Evolutionary conservation across 345 rosid species (phyloP), one percentile per base, ranked within the genome.

Genomic region (Aegle marmelos): DNA sequence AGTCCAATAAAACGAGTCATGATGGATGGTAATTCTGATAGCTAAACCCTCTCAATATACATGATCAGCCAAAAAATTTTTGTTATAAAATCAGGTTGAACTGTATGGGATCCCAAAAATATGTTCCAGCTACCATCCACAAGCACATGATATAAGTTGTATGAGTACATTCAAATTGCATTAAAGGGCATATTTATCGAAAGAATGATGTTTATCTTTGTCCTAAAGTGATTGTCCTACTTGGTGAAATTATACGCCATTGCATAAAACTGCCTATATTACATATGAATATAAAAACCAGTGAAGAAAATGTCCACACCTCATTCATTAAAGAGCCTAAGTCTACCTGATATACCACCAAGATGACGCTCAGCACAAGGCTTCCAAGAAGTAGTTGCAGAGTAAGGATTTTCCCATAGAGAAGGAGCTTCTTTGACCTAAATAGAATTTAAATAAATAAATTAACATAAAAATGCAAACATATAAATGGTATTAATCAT

Each of bases 371-470:
- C 99, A 31, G 98, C 98, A 76, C 99, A 97, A 79, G 99, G 98
- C 86, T 93, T 97, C 99, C 99, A 97, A 61, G 98, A 97, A 68
- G 97, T 94, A 68, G 99, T 97, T 31, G 99, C 91, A 62, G 99
- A 93, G 78, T 79, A 78, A 56, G 99, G 99, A 87, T 97, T 97
- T 82, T 91, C 91, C 99, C 99, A 97, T 0, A 95, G 98, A 22
- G 99, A 97, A 82, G 99, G 83, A 59, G 93, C 71, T 83, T 97
- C 99, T 80, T 94, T 94, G 30, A 94, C 98, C 99, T 97, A 59
- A 56, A 48, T 54, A 36, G 68, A 4, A 48, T 31, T 19, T 64
- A 54, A 3, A n/a, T 31, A 25, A 58, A 53, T 7, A 69, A 13
- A 83, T 57, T 0, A 45, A 45, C 50, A 75, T 58, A 68, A 62